Evolutionary conservation across 2,329 filamentous ascomycete species (phyloP).

Genomic region (Fonsecaea pugnacius): DNA sequence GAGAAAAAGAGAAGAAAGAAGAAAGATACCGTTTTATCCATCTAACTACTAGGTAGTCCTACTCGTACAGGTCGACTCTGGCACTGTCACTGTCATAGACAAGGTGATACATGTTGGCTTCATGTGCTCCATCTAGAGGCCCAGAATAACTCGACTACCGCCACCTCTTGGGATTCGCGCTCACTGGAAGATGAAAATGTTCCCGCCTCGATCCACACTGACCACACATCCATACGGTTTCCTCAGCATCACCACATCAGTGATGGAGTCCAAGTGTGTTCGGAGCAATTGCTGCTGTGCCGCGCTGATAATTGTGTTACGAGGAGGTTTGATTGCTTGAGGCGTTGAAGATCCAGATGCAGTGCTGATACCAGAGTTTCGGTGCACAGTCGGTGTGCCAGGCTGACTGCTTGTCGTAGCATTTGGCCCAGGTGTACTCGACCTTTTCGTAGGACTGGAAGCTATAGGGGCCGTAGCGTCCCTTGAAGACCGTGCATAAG

Average conservation of each 20-base stretch:
- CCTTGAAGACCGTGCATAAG: conserved; percentile 10
- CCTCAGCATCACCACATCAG: conserved; percentile 87
- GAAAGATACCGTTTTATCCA: no score
- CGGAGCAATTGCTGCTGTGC: conserved; percentile 85
- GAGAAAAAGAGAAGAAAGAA: no score
- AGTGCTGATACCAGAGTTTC: neutral
- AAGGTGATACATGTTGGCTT: neutral
- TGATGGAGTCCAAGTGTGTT: conserved; percentile 83
- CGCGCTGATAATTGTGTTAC: conserved; percentile 81
- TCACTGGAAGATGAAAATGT: conserved; percentile 80
- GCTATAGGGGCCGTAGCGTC: conserved; percentile 10
- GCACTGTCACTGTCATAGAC: no score
- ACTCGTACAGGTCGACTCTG: no score
- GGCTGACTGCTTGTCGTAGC: conserved; percentile 11
- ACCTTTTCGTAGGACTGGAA: conserved; percentile 20
- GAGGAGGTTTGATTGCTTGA: conserved; percentile 56
- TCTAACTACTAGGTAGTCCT: no score
- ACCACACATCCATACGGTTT: conserved; percentile 90
- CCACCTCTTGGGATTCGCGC: neutral
- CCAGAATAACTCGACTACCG: neutral
- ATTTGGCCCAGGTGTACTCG: conserved; percentile 39
- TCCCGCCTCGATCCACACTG: conserved; percentile 84
- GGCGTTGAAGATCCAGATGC: conserved; percentile 10
- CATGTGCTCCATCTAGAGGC: neutral
- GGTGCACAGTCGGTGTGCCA: conserved; percentile 15